Base-by-base conservation (phyloP, 441 rosid genomes). In the Adansonia grandidieri region DNA sequence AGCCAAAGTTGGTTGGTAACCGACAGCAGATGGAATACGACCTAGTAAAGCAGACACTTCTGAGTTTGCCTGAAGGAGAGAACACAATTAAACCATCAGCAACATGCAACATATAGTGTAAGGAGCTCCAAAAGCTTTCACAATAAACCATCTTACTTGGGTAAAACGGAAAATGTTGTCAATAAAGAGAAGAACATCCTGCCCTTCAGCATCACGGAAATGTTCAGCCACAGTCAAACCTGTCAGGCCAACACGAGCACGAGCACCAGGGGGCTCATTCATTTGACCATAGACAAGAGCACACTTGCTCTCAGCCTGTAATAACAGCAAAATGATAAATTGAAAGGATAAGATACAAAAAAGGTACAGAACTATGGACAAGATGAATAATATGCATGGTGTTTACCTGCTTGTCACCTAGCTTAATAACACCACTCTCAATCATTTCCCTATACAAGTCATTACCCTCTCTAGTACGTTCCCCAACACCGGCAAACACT, bases 221-320 rank as follows among this genome's bases (percentile, higher is more conserved):
- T 95, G 96, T 79, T 95, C 99, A 14, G 99, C 99, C 20, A 95
- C 97, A 51, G 99, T 93, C 58, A 95, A 86, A 63, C 98, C 99
- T 65, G 99, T 95, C n/a, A 95, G 96, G 53, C 99, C 99, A 80
- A 95, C 99, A 88, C 99, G 98, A 42, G 97, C 98, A 89, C 98
- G 99, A 37, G 99, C 99, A 90, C 99, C 99, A 19, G 99, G 99
- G 80, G 99, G 98, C 86, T 95, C 99, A 68, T 95, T 95, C 99
- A 95, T 95, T 92, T 95, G 99, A 76, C 99, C 98, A 1, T 93
- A 95, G 20, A 95, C 98, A 78, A 95, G 97, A 13, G 99, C 98
- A 73, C 99, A 93, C 82, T 95, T 93, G 92, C 97, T 95, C 2
- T 92, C 99, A 58, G 94, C 84, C 98, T 95, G 82, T 57, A 14